Conservation (phyloP, 495 filamentous ascomycete genomes). For the Talaromyces nanjingensis region DNA sequence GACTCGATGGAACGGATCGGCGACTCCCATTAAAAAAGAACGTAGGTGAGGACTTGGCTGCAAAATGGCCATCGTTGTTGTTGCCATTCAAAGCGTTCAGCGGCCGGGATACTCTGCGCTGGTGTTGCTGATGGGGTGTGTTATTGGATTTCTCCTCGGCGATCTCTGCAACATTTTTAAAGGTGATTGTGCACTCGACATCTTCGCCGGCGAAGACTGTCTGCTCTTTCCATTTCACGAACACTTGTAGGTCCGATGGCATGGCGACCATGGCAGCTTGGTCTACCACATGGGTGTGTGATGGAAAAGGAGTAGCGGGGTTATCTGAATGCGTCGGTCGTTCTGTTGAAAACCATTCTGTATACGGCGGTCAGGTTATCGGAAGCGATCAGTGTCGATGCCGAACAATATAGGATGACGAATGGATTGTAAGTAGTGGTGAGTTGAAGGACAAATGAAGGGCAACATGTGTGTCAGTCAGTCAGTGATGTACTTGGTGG, state of each 20-base stretch:
- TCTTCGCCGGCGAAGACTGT: constrained; percentile 94
- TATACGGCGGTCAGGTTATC: not conserved
- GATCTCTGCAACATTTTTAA: constrained; percentile 71
- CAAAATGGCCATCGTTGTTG: constrained; percentile 34
- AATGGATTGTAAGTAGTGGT: not conserved
- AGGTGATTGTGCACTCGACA: constrained; percentile 89
- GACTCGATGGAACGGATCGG: constrained; percentile 30
- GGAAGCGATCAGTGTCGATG: not conserved
- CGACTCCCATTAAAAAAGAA: constrained; percentile 31
- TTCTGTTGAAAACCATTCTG: not conserved
- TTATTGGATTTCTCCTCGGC: constrained; percentile 19
- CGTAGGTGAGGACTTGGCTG: constrained; percentile 31
- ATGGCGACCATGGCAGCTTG: constrained; percentile 29
- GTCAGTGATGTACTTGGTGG: not conserved
- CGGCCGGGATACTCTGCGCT: constrained; percentile 39
- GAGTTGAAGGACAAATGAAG: not conserved
- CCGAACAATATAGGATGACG: not conserved
- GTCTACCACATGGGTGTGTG: constrained; percentile 30
- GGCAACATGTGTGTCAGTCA: not conserved
- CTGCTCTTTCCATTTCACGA: constrained; percentile 84
- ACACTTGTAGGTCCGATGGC: constrained; percentile 77
- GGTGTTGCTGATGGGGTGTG: constrained; percentile 23
- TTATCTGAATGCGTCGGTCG: not conserved
- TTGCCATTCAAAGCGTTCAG: constrained; percentile 24
- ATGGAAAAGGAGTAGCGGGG: constrained; percentile 8